A percentile compares a stretch with the other conserved stretches of the same genome.
Evolutionary conservation across 352 stramenopile species (phyloP).

Genomic region (Albugo laibachii): DNA sequence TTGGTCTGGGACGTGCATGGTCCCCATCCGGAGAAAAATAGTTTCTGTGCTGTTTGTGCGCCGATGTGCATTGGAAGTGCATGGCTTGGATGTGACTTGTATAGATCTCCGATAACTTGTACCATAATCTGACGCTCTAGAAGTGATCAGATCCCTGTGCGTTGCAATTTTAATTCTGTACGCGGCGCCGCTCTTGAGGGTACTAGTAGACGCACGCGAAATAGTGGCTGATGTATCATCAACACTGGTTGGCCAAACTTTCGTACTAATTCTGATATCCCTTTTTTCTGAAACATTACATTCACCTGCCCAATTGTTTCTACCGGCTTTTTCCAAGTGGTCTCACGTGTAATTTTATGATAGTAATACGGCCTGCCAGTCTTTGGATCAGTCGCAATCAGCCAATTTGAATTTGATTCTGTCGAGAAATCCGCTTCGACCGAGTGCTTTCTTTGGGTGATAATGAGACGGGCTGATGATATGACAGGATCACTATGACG

Average conservation of each 20-base stretch:
- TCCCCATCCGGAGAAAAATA: slow-evolving; percentile 82
- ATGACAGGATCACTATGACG: too few species aligned
- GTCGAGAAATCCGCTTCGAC: too few species aligned
- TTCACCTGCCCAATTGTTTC: slow-evolving; percentile 61
- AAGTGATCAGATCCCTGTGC: background rate
- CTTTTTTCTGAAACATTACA: too few species aligned
- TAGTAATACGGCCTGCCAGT: slow-evolving; percentile 94
- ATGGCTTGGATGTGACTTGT: too few species aligned
- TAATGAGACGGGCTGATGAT: too few species aligned
- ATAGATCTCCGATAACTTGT: too few species aligned
- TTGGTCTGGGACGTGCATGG: slow-evolving; percentile 90
- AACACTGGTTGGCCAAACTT: background rate
- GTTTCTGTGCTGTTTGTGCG: slow-evolving; percentile 91
- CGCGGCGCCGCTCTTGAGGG: background rate
- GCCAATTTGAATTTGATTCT: slow-evolving; percentile 19
- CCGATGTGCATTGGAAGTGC: slow-evolving; percentile 25
- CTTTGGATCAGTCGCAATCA: slow-evolving; percentile 56
- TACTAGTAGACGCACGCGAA: background rate
- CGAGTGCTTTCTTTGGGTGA: too few species aligned
- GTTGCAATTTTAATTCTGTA: background rate
- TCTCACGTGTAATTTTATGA: slow-evolving; percentile 88
- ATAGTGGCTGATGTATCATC: background rate
- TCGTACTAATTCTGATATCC: slow-evolving; percentile 54
- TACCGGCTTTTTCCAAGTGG: slow-evolving; percentile 91
- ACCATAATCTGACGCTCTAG: too few species aligned